These are phyloP conservation scores for Vigna trinervia DNA, from an alignment of 306 rosid species.

Conservation along the genomic window DNA sequence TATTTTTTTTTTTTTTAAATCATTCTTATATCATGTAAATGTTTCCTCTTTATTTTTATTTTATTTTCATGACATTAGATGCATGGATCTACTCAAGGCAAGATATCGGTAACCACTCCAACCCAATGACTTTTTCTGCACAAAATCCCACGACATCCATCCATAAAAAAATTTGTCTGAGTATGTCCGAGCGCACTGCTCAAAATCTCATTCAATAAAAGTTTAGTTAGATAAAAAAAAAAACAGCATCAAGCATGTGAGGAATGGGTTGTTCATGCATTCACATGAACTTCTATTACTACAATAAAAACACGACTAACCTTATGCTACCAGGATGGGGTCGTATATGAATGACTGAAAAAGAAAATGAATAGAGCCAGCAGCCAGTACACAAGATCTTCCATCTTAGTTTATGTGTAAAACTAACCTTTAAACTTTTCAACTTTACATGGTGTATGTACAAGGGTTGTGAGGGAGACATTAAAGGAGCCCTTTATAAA, in stretches of 20 bases:
- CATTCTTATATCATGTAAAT: no score
- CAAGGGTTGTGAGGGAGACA: slow-evolving; percentile 21
- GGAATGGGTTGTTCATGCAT: neutral
- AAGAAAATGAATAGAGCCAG: neutral
- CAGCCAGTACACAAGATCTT: neutral
- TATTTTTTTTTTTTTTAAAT: no score
- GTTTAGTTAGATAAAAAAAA: no score
- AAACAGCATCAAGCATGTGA: neutral
- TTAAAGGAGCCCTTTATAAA: slow-evolving; percentile 1
- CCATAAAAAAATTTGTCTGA: no score
- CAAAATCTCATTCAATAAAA: slow-evolving; percentile 35
- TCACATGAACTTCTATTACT: neutral
- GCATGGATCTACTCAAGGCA: no score
- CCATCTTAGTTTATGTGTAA: neutral
- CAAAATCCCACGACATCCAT: no score
- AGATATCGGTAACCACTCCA: no score
- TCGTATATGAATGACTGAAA: neutral
- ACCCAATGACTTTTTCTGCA: no score
- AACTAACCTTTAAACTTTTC: slow-evolving; percentile 12
- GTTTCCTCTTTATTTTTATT: no score
- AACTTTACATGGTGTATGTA: slow-evolving; percentile 26
- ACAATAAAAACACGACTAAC: neutral
- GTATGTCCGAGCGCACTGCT: no score
- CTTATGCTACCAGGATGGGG: neutral
- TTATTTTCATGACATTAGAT: no score